A percentile compares a stretch with the other conserved stretches of the same genome.
Conservation (phyloP, 805 yeast genomes). For the Candida berthetii region DNA sequence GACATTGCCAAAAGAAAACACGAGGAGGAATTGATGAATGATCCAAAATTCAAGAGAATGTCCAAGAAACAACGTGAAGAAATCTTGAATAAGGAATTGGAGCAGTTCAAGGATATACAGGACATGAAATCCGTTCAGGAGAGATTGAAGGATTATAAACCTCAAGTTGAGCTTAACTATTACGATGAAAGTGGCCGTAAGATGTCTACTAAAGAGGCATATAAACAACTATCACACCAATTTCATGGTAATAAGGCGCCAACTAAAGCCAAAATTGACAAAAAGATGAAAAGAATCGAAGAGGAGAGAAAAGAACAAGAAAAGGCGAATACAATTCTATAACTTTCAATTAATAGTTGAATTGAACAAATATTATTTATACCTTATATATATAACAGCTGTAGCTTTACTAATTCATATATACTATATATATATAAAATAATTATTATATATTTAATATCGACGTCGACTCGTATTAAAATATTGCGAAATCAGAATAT, state of each 20-base stretch:
- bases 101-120: slow-evolving; percentile 5
- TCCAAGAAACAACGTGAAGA: slow-evolving; percentile 35
- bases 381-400: no score
- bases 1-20: slow-evolving; percentile 11
- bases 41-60: slow-evolving; percentile 21
- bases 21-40: slow-evolving; percentile 6
- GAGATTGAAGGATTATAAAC: slow-evolving; percentile 31
- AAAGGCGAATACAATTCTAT: not conserved
- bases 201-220: slow-evolving; percentile 48
- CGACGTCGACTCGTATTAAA: no score
- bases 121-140: slow-evolving; percentile 6
- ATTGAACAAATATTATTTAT: no score
- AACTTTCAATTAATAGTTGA: not conserved
- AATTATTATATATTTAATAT: no score
- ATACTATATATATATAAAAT: no score
- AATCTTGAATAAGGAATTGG: slow-evolving; percentile 21
- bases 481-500: no score
- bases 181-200: slow-evolving; percentile 46
- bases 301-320: slow-evolving; percentile 9
- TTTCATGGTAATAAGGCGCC: slow-evolving; percentile 44
- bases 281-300: slow-evolving; percentile 13
- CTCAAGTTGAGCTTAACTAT: slow-evolving; percentile 42
- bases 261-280: slow-evolving; percentile 15
- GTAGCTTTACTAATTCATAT: no score
- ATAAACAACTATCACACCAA: slow-evolving; percentile 51